Evolutionary conservation across 768 basidiomycete genomes (phyloP).

Genomic region (Mycena sanguinolenta): DNA sequence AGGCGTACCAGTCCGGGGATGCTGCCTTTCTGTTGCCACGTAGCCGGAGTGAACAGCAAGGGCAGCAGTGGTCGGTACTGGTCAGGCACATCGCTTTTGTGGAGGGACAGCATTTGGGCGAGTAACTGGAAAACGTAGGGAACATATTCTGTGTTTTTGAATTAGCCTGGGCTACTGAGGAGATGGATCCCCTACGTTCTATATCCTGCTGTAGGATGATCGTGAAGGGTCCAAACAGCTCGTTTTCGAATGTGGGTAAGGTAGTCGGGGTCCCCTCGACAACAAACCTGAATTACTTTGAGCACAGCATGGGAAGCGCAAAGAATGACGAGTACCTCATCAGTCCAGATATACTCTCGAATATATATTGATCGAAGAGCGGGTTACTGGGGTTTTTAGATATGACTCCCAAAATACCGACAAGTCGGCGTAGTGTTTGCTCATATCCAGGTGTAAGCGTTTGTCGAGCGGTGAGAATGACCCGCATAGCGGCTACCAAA

Average conservation of each 20-base stretch:
- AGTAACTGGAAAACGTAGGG: conserved; percentile 98
- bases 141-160: conserved; percentile 81
- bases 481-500: conserved; percentile 89
- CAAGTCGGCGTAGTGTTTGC: conserved; percentile 77
- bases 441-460: conserved; percentile 78
- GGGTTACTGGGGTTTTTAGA: conserved; percentile 98
- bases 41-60: conserved; percentile 84
- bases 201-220: conserved; percentile 93
- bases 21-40: conserved; percentile 96
- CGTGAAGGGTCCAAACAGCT: conserved; percentile 89
- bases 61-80: conserved; percentile 86
- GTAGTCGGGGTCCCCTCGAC: conserved; percentile 78
- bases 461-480: conserved; percentile 90
- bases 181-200: conserved; percentile 70
- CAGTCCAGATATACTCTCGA: conserved; percentile 95
- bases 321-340: conserved; percentile 69
- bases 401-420: conserved; percentile 87
- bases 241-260: conserved; percentile 80
- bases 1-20: conserved; percentile 94
- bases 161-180: conserved; percentile 10
- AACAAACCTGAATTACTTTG: conserved; percentile 71
- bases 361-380: conserved; percentile 96
- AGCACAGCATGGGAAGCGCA: not conserved
- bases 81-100: conserved; percentile 72
- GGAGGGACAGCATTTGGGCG: conserved; percentile 93